Conservation (phyloP, 164 flowering plant genomes). For the Tinospora cordifolia region DNA sequence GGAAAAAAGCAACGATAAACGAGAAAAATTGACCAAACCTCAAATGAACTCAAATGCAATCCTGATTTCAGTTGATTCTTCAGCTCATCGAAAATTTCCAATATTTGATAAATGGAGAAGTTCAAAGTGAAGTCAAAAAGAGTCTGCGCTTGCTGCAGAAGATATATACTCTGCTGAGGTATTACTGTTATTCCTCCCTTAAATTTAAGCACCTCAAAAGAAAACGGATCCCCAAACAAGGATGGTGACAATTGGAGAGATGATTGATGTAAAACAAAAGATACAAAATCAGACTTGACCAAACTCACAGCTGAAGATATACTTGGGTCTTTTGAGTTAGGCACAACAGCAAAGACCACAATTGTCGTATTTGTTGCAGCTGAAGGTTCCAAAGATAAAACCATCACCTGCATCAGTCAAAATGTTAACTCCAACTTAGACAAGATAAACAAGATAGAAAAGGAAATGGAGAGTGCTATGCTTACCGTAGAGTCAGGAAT, state of each 20-base stretch:
- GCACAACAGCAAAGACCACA: slow-evolving; percentile 71
- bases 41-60: slow-evolving; percentile 21
- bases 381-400: slow-evolving; percentile 45
- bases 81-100: slow-evolving; percentile 34
- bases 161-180: slow-evolving; percentile 65
- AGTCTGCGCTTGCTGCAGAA: slow-evolving; percentile 64
- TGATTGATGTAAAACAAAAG: slow-evolving; percentile 37
- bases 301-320: slow-evolving; percentile 47
- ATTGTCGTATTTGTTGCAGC: slow-evolving; percentile 44
- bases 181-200: slow-evolving; percentile 68
- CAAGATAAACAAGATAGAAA: background rate
- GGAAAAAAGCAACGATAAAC: background rate
- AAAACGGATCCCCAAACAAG: slow-evolving; percentile 62
- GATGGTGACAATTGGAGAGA: slow-evolving; percentile 42
- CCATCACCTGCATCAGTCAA: slow-evolving; percentile 49
- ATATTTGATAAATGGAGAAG: slow-evolving; percentile 61
- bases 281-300: slow-evolving; percentile 41
- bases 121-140: slow-evolving; percentile 68
- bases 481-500: slow-evolving; percentile 35
- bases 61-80: slow-evolving; percentile 16
- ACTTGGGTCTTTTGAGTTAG: slow-evolving; percentile 30
- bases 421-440: background rate
- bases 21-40: slow-evolving; percentile 39
- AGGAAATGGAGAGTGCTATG: background rate
- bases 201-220: slow-evolving; percentile 77